Evolutionary conservation across 129 eudicot genomes (phyloP), one percentile per base, ranked within the genome.

Genomic region (Kitagawia praeruptora): DNA sequence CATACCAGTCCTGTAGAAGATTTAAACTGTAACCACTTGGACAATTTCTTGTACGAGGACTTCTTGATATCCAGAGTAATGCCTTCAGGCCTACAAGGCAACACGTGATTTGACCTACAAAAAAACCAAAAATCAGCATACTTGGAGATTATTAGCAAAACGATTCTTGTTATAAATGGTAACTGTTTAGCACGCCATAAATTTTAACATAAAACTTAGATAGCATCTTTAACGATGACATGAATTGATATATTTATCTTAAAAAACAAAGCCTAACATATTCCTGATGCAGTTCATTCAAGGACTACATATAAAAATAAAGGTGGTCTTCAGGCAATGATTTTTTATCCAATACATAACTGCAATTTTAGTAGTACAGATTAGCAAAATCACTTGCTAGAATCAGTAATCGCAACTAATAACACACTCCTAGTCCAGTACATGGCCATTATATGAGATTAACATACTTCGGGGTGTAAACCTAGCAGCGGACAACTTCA

Each of bases 31-130:
- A 95, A 81, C 99, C 99, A 95, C 86, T 95, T 95, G 12, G 99
- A 87, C 82, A 95, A 72, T 88, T 95, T 95, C 91, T 95, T 95
- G 82, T 86, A 87, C 54, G 97, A 92, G 19, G 98, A 95, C 85
- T 95, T 95, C 80, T 87, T 92, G 11, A 95, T 86, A 85, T 92
- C 97, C 74, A 95, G 83, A 37, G 92, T 88, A 11, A 83, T 70
- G 34, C 97, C 97, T 6, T 93, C 79, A 75, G 97, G 97, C 85
- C 98, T 90, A 86, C 97, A 91, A 46, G 98, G 92, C 85, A 94
- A 81, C 18, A 94, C 93, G 80, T 94, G 97, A 81, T 87, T 77
- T 9, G 98, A 87, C 98, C 98, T 94, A 83, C 80, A 74, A 86
- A 49, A 79, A 77, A 61, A 46, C 79, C 61, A 75, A 77, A 23